Base-by-base conservation (phyloP, 75 land plant species). In the Pseudotsuga menziesii region DNA sequence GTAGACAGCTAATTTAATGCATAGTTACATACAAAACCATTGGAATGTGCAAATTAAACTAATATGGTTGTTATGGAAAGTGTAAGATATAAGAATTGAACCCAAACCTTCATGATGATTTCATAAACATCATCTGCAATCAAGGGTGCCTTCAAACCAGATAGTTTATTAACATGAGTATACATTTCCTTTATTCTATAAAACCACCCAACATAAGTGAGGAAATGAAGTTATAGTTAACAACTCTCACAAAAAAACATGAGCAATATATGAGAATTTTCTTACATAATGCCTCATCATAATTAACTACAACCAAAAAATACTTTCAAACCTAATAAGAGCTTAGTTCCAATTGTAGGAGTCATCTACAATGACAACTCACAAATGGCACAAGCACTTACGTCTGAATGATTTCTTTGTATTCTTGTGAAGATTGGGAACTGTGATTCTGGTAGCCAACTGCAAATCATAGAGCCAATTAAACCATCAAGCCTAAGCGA, bases 361-460 rank as follows among this genome's bases (percentile, higher is more conserved):
- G 16, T 20, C 61, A 57, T 5, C 5, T 17, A 60, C 12, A 19
- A 35, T 29, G 32, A 41, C 4, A 41, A 23, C 48, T 8, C 48
- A 27, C 16, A 17, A 78, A 57, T n/a, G 17, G 56, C 5, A 36
- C 20, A n/a, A 36, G 20, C 4, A 60, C 94, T 84, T 85, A 95
- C 98, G 98, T 95, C 77, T 95, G 66, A 95, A 95, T 3, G 83
- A 88, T 39, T 95, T 95, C 78, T 87, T 95, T 2, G 98, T 95
- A 60, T 91, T 95, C 83, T 95, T 95, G 85, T 95, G 98, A n/a
- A 95, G 91, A 85, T 95, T 95, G 2, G 98, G 93, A 57, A 95
- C 97, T 62, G 82, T 97, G 82, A 95, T 93, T 73, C 98, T 85
- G 4, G 98, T 97, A 59, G 98, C 98, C 70, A 95, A 83, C 98